Evolutionary conservation across 148 eudicot species (phyloP).

Genomic region (Rhododendron henanense): DNA sequence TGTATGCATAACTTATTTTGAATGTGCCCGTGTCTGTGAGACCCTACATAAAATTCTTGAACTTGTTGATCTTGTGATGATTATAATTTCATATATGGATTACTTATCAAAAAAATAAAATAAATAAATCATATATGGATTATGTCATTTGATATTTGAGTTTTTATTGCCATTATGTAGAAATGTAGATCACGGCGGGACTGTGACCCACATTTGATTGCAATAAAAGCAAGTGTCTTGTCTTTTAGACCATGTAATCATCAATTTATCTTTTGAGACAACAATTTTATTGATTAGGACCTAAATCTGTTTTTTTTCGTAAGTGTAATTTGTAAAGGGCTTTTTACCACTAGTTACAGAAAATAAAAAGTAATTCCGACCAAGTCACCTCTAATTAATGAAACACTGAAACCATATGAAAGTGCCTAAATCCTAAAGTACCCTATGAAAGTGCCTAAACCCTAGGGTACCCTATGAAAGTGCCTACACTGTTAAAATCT

Average conservation of each 20-base stretch:
- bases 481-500: no score
- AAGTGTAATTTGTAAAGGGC: neutral
- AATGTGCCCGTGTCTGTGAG: neutral
- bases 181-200: neutral
- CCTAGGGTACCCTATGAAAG: no score
- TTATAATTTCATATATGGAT: neutral
- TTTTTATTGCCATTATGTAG: neutral
- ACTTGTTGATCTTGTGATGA: neutral
- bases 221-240: neutral
- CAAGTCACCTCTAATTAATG: no score
- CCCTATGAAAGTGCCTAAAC: no score
- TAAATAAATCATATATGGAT: neutral
- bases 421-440: no score
- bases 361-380: no score
- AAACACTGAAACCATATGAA: no score
- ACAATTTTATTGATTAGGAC: neutral
- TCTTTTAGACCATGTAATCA: neutral
- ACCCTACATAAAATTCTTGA: neutral
- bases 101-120: no score
- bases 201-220: neutral
- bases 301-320: neutral
- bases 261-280: neutral
- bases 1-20: neutral
- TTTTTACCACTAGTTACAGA: no score
- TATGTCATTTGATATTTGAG: neutral